phyloP scores from a whole-genome alignment of 352 stramenopile species.

The Globisporangium polare region DNA sequence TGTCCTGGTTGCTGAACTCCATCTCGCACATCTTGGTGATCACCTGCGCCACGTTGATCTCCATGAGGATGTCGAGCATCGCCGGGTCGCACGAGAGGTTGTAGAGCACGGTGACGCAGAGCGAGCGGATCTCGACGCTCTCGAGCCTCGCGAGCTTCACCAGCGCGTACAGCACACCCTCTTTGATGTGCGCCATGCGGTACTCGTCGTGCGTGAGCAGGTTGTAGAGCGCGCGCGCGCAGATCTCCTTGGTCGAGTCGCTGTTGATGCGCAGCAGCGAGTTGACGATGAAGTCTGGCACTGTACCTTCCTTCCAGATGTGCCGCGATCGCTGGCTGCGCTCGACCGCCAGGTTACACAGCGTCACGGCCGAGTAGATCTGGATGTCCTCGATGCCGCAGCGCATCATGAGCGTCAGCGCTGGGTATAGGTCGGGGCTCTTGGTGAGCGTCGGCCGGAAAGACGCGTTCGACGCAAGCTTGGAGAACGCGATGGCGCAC shows the following conservation, averaged over 20 bases:
- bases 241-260: constrained; percentile 87
- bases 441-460: constrained; percentile 60
- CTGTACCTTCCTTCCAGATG: constrained; percentile 85
- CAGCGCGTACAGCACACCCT: constrained; percentile 84
- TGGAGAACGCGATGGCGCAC: constrained; percentile 76
- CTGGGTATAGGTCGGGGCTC: constrained; percentile 66
- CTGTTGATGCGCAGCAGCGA: constrained; percentile 87
- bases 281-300: constrained; percentile 89
- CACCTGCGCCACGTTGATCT: constrained; percentile 82
- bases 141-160: constrained; percentile 83
- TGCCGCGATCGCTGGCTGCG: constrained; percentile 49
- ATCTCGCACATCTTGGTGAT: constrained; percentile 85
- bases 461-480: constrained; percentile 55
- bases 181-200: constrained; percentile 78
- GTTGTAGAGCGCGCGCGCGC: constrained; percentile 81
- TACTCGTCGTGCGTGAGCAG: constrained; percentile 80
- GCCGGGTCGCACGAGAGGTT: constrained; percentile 74
- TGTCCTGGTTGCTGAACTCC: constrained; percentile 80
- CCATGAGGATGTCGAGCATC: constrained; percentile 76
- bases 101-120: constrained; percentile 81
- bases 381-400: constrained; percentile 85
- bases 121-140: constrained; percentile 71
- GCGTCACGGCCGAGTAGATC: constrained; percentile 83
- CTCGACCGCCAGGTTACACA: constrained; percentile 84
- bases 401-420: constrained; percentile 86